Conservation (phyloP, 345 rosid genomes). For the Corchorus capsularis region DNA sequence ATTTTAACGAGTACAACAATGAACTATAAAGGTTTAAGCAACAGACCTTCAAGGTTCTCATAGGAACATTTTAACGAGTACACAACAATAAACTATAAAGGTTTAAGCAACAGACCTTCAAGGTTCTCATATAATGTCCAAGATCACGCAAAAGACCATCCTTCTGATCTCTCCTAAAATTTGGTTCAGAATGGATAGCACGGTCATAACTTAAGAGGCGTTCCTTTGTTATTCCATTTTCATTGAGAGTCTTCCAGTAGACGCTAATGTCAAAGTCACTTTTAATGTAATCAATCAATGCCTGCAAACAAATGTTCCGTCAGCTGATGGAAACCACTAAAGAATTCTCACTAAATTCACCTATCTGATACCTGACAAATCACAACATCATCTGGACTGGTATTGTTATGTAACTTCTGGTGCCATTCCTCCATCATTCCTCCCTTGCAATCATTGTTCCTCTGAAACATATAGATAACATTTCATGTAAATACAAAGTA, state of each 20-base stretch:
- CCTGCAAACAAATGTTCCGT: conserved; percentile 52
- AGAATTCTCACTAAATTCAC: conserved; percentile 22
- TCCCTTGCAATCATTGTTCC: conserved; percentile 94
- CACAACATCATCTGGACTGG: conserved; percentile 97
- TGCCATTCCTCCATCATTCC: conserved; percentile 99
- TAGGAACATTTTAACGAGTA: conserved; percentile 12
- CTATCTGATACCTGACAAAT: conserved; percentile 82
- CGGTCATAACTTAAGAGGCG: conserved; percentile 97
- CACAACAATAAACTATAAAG: conserved; percentile 19
- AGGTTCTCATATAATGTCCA: conserved; percentile 91
- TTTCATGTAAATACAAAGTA: conserved; percentile 14
- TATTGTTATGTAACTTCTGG: conserved; percentile 97
- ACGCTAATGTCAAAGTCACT: conserved; percentile 77
- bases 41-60: conserved; percentile 95
- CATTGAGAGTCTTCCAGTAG: conserved; percentile 96
- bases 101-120: conserved; percentile 64
- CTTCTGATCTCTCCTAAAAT: conserved; percentile 74
- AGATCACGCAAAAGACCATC: conserved; percentile 90
- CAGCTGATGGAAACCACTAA: background rate
- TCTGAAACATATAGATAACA: conserved; percentile 44
- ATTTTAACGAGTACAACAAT: background rate
- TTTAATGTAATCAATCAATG: conserved; percentile 74
- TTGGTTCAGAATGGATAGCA: conserved; percentile 87
- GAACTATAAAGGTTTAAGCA: conserved; percentile 23
- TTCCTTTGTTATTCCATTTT: conserved; percentile 91